Percentiles rank a stretch among this genome's conserved stretches.
Conservation (phyloP, 2,329 filamentous ascomycete species). For the Botryotinia narcissicola region DNA sequence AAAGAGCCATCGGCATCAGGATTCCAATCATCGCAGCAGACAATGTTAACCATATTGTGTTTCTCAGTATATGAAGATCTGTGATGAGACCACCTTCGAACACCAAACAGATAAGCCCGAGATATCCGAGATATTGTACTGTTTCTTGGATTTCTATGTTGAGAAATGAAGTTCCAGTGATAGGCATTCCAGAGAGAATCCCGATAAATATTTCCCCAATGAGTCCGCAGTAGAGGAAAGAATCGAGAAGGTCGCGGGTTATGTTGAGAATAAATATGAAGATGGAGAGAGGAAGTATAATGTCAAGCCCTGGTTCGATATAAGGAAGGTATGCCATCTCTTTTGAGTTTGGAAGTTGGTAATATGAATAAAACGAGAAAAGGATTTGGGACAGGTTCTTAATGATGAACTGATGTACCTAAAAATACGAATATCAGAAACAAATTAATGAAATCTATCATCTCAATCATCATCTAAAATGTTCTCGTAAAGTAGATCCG, state of each 20-base stretch:
- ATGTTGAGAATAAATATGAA: slow-evolving; percentile 17
- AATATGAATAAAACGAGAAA: not conserved
- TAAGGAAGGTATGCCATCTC: slow-evolving; percentile 18
- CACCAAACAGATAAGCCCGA: slow-evolving; percentile 17
- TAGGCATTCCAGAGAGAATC: slow-evolving; percentile 10
- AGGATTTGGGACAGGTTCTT: not conserved
- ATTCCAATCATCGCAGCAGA: slow-evolving; percentile 1
- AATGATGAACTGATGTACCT: not conserved
- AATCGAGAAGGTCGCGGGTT: slow-evolving; percentile 6
- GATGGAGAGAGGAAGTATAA: slow-evolving; percentile 8
- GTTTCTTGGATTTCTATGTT: slow-evolving; percentile 3
- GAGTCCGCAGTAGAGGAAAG: slow-evolving; percentile 17
- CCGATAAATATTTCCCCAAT: slow-evolving; percentile 18
- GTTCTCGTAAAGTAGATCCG: slow-evolving; percentile 4
- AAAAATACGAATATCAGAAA: not conserved
- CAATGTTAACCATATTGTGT: slow-evolving; percentile 15
- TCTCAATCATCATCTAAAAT: not conserved
- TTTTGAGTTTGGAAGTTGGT: not conserved
- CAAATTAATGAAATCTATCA: not conserved
- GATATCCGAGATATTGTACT: slow-evolving; percentile 16
- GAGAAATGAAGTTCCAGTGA: slow-evolving; percentile 8
- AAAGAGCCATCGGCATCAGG: slow-evolving; percentile 7
- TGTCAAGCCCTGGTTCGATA: slow-evolving; percentile 10
- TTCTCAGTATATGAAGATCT: not conserved
- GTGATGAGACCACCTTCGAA: slow-evolving; percentile 20